A percentile compares a stretch with the other conserved stretches of the same genome.
phyloP scores from a whole-genome alignment of 257 asterid species.

The Salvia rosmarinus region DNA sequence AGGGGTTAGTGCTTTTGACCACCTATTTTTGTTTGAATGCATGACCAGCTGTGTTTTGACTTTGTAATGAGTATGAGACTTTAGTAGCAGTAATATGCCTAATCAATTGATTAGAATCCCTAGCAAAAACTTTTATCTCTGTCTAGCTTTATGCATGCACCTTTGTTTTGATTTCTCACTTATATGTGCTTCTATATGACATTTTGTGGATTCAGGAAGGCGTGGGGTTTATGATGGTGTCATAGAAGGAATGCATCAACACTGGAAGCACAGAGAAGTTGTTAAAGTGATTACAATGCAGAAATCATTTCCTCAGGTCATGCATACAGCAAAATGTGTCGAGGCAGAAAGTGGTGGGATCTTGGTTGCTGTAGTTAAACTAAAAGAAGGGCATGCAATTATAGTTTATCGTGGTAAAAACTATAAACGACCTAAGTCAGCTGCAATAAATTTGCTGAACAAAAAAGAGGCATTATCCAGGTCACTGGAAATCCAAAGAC shows the following conservation, averaged over 20 bases:
- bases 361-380: constrained; percentile 67
- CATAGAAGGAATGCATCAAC: constrained; percentile 87
- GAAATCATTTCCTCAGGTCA: constrained; percentile 63
- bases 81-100: too few relatives aligned
- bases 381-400: constrained; percentile 90
- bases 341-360: constrained; percentile 80
- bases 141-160: too few relatives aligned
- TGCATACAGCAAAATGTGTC: constrained; percentile 62
- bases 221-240: constrained; percentile 81
- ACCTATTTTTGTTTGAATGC: not conserved
- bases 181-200: not conserved
- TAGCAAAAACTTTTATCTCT: too few relatives aligned
- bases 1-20: not conserved
- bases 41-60: not conserved
- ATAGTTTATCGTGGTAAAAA: constrained; percentile 94
- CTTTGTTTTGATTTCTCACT: constrained; percentile 17
- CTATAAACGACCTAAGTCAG: constrained; percentile 68
- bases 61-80: constrained; percentile 14
- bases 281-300: constrained; percentile 94
- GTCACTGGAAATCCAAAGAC: constrained; percentile 88
- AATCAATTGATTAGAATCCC: too few relatives aligned
- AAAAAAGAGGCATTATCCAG: constrained; percentile 73
- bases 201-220: constrained; percentile 67
- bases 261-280: constrained; percentile 93
- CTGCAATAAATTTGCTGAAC: constrained; percentile 55